Conservation (phyloP, 192 early-diverging fungal genomes). For the Gorgonomyces haynaldii region DNA sequence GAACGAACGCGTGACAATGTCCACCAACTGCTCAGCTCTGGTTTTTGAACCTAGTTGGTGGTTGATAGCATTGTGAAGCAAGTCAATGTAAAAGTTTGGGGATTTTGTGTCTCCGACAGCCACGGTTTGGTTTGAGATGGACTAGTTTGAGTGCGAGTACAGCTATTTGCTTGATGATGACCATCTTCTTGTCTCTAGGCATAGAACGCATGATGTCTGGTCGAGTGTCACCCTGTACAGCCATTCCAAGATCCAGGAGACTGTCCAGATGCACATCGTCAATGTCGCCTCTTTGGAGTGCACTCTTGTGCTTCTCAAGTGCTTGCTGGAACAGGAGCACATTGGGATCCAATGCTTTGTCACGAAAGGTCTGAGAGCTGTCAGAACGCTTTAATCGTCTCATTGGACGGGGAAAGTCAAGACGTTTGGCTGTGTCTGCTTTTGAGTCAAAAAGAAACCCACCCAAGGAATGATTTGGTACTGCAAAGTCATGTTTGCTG, state of each 20-base stretch:
- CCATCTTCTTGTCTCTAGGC: conserved; percentile 23
- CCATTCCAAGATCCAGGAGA: neutral
- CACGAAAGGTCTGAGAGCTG: too few relatives aligned
- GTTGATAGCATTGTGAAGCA: conserved; percentile 10
- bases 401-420: conserved; percentile 2
- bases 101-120: conserved; percentile 13
- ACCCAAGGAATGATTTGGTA: conserved; percentile 76
- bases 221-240: conserved; percentile 6
- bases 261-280: neutral
- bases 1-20: conserved; percentile 14
- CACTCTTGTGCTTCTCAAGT: too few relatives aligned
- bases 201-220: conserved; percentile 20
- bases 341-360: too few relatives aligned
- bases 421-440: conserved; percentile 11
- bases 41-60: conserved; percentile 9
- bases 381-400: neutral
- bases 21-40: conserved; percentile 18
- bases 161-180: conserved; percentile 16
- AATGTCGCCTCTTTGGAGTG: too few relatives aligned
- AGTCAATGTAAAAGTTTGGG: conserved; percentile 23
- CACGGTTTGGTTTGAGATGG: neutral
- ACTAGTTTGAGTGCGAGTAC: conserved; percentile 15
- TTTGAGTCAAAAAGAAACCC: conserved; percentile 44
- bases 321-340: too few relatives aligned
- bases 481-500: conserved; percentile 62